Evolutionary conservation across 352 stramenopile species (phyloP).

Genomic region (Discostella stelligera): DNA sequence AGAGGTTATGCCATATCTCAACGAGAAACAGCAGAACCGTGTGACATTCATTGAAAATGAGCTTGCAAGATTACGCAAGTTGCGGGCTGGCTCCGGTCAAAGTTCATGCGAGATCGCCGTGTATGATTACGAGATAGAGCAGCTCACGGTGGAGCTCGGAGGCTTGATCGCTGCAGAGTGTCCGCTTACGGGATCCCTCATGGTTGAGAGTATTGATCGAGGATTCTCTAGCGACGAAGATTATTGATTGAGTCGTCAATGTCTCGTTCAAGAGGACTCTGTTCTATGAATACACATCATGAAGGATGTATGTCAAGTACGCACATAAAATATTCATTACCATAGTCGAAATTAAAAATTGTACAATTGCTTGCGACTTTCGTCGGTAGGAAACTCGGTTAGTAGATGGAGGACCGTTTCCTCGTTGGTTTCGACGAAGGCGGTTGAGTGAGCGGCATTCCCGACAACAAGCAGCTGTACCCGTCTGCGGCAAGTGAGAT

Average conservation of each 20-base stretch:
- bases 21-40: slow-evolving; percentile 62
- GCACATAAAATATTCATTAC: no score
- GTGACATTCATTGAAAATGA: slow-evolving; percentile 68
- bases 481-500: slow-evolving; percentile 10
- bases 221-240: slow-evolving; percentile 54
- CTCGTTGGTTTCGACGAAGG: background rate
- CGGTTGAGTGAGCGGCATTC: background rate
- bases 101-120: slow-evolving; percentile 30
- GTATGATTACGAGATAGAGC: slow-evolving; percentile 46
- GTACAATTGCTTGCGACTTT: no score
- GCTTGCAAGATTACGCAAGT: slow-evolving; percentile 40
- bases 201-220: slow-evolving; percentile 79
- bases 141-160: slow-evolving; percentile 71
- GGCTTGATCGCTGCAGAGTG: slow-evolving; percentile 82
- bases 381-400: no score
- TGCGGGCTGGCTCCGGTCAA: slow-evolving; percentile 12
- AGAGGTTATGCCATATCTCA: slow-evolving; percentile 72
- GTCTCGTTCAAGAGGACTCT: no score
- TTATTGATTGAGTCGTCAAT: slow-evolving; percentile 8
- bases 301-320: no score
- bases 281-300: no score
- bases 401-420: no score
- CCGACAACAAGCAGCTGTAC: slow-evolving; percentile 1
- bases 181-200: slow-evolving; percentile 75
- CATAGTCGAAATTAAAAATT: no score